Evolutionary conservation across 495 filamentous ascomycete species (phyloP), one percentile per base, ranked within the genome.

Genomic region (Elasticomyces elasticus): DNA sequence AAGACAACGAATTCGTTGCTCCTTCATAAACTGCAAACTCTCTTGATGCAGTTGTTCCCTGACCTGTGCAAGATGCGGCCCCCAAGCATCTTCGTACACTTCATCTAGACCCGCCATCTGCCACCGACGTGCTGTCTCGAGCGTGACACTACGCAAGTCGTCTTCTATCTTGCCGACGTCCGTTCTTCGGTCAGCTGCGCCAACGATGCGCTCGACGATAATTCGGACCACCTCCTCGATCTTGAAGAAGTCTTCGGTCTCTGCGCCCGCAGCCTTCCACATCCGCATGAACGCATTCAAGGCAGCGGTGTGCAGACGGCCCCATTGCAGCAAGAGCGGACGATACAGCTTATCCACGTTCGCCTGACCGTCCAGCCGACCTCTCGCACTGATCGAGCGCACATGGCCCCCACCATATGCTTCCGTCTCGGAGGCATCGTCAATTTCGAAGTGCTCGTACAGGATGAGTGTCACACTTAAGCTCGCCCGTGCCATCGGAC

Each of bases 361-460:
- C 26, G 84, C 79, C 22, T 80, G 78, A 86, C 27, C 40, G 4
- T 43, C 52, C 31, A 26, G 9, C 30, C 27, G 30, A 12, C 6
- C 58, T 26, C n/a, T 25, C 26, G 25, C 45, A 19, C 25, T 30
- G 2, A 31, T 28, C 42, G 56, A n/a, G 30, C 26, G 26, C 37
- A 33, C 6, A 15, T 55, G 28, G 44, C 24, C 22, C 17, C n/a
- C 15, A 20, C 33, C 12, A 15, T 25, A 15, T 25, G 41, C 33
- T 47, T 50, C 49, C 22, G 11, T 30, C 31, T 27, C 44, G 23
- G 19, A 27, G n/a, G 44, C 48, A 62, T 87, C 90, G 56, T 92
- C 87, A 27, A 95, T 85, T 55, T 94, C 87, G 58, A 99, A 99
- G 72, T 95, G 89, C 56, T 97, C 89, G 67, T 92, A 95, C 13